Conservation (phyloP, 2,329 filamentous ascomycete genomes). For the Apiospora hydei region DNA sequence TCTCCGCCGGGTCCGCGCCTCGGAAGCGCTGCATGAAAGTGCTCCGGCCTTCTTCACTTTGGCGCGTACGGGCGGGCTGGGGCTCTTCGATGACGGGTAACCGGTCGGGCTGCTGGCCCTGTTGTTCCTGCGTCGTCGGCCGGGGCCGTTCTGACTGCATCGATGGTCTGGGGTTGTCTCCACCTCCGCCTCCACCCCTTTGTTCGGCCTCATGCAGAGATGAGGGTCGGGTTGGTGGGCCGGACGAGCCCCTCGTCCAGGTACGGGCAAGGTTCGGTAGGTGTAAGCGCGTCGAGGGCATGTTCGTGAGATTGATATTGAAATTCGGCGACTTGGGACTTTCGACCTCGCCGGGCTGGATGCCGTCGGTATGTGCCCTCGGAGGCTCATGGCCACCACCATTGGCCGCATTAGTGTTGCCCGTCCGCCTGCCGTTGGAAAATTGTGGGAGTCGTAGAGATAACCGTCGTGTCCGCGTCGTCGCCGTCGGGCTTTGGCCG, state of each 20-base stretch:
- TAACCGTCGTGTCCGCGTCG: not conserved
- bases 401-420: not conserved
- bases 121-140: not conserved
- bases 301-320: conserved; percentile 44
- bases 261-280: conserved; percentile 51
- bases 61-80: conserved; percentile 32
- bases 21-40: conserved; percentile 41
- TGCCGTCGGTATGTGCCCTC: conserved; percentile 23
- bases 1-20: conserved; percentile 56
- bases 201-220: conserved; percentile 26
- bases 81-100: conserved; percentile 35
- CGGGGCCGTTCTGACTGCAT: conserved; percentile 12
- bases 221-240: conserved; percentile 27
- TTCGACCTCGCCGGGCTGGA: conserved; percentile 39
- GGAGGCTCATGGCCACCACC: not conserved
- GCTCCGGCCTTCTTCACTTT: conserved; percentile 25
- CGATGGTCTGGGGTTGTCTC: conserved; percentile 1
- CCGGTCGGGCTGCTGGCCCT: conserved; percentile 12
- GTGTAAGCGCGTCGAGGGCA: conserved; percentile 51
- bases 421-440: not conserved
- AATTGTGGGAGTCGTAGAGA: conserved; percentile 3
- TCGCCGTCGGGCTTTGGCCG: not conserved
- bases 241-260: conserved; percentile 43
- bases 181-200: conserved; percentile 24
- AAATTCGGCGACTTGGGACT: conserved; percentile 58